These are phyloP conservation scores for Exophiala mesophila DNA, from an alignment of 2,329 filamentous ascomycete species.

Conservation along the genomic window DNA sequence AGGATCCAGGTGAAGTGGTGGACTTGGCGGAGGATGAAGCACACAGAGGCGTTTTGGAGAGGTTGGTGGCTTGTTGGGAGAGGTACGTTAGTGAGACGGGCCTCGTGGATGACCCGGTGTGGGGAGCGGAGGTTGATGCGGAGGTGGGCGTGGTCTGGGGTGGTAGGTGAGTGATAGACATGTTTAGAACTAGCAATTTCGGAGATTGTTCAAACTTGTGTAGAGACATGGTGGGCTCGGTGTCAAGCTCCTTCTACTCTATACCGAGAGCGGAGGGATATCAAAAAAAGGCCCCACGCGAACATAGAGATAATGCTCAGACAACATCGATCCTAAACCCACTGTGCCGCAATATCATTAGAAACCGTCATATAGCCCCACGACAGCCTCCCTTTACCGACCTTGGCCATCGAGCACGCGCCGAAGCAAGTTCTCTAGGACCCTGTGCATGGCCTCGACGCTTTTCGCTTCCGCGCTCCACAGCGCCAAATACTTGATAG, in stretches of 20 bases:
- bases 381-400: no score
- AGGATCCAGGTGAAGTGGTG: conserved; percentile 68
- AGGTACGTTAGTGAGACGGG: conserved; percentile 36
- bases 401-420: background rate
- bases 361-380: no score
- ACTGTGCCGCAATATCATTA: no score
- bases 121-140: background rate
- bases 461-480: background rate
- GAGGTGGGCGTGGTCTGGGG: no score
- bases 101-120: background rate
- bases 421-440: background rate
- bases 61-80: conserved; percentile 51
- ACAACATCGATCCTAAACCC: no score
- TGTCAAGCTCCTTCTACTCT: no score
- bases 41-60: conserved; percentile 36
- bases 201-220: background rate
- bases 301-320: no score
- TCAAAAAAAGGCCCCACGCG: no score
- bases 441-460: background rate
- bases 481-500: background rate
- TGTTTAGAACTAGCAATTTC: background rate
- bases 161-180: background rate
- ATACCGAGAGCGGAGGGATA: no score
- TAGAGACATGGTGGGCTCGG: no score
- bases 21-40: conserved; percentile 57